Base-by-base conservation (phyloP, 306 rosid species). In the Purshia tridentata region DNA sequence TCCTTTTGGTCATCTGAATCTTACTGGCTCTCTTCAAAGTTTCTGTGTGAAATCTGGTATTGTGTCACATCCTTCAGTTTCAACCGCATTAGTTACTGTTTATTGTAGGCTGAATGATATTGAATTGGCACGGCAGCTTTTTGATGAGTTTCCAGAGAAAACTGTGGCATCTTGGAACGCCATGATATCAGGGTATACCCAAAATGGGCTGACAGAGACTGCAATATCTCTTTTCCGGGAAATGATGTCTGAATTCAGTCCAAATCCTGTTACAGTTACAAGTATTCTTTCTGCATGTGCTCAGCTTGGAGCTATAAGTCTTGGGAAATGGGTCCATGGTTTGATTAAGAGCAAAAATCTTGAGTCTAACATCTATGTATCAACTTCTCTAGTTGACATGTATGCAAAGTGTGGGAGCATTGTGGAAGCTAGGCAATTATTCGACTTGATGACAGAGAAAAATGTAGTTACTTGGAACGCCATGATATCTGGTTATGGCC, bases 241-340 rank as follows among this genome's bases (percentile, higher is more conserved):
- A 69, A 94, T 94, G 97, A 88, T 63, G 70, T 72, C 86, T 62
- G 90, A 85, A 16, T 80, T 91, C 74, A 67, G 65, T 45, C 97
- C 97, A 20, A 91, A 89, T 86, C 88, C 90, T 35, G 85, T 84
- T 49, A 94, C 99, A 1, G 68, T 91, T 65, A 88, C 99, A 46
- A 89, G 89, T 76, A 73, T 89, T 72, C 97, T 91, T 83, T 94
- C 97, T 20, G 99, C 99, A 44, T 94, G 96, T 75, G 97, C 99
- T 67, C 97, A 91, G 76, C 96, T 91, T 51, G 99, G 96, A 76
- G 84, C 96, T 11, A 62, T 91, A 20, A 83, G 95, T 84, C 86
- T 91, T 47, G 97, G 99, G 47, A 88, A 88, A 81, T 91, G 91
- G 96, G 87, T 88, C 40, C 99, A 94, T 77, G 80, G 83, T 70